Conservation (phyloP, 306 rosid genomes). For the Castanopsis chinensis region DNA sequence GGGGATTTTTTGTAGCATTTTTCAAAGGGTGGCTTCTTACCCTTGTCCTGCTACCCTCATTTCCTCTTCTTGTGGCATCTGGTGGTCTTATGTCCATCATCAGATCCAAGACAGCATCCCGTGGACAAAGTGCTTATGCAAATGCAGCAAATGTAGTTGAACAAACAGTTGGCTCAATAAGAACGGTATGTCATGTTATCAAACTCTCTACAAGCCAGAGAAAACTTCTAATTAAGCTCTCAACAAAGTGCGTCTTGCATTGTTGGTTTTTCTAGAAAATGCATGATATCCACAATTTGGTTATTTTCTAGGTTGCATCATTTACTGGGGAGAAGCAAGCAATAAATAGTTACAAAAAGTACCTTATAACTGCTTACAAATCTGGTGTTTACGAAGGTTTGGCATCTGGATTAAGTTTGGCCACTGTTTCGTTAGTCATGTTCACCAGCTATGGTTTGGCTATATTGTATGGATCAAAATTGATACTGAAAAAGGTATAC, state of each 20-base stretch:
- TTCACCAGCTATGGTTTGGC: neutral
- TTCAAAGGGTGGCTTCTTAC: conserved; percentile 82
- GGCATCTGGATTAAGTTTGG: conserved; percentile 18
- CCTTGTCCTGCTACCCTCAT: conserved; percentile 67
- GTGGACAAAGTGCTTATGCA: conserved; percentile 9
- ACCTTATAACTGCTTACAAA: conserved; percentile 11
- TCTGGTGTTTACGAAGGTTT: conserved; percentile 22
- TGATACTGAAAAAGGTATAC: conserved; percentile 53
- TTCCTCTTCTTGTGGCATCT: conserved; percentile 64
- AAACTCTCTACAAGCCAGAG: no score
- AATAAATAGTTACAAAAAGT: neutral
- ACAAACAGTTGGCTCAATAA: conserved; percentile 82
- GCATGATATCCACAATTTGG: no score
- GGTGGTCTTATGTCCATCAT: conserved; percentile 59
- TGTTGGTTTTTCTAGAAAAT: no score
- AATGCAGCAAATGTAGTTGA: conserved; percentile 82
- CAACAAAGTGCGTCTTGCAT: no score
- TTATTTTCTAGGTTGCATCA: conserved; percentile 23
- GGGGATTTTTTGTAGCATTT: conserved; percentile 68
- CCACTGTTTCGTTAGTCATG: neutral
- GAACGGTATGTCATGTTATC: conserved; percentile 54
- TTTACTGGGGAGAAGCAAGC: conserved; percentile 36
- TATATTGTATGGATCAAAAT: conserved; percentile 19
- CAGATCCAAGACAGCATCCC: neutral
- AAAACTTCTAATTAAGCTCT: no score